Percentiles rank a stretch among this genome's conserved stretches.
Evolutionary conservation across 140 eudicot species (phyloP).

Genomic region (Senecio squalidus): DNA sequence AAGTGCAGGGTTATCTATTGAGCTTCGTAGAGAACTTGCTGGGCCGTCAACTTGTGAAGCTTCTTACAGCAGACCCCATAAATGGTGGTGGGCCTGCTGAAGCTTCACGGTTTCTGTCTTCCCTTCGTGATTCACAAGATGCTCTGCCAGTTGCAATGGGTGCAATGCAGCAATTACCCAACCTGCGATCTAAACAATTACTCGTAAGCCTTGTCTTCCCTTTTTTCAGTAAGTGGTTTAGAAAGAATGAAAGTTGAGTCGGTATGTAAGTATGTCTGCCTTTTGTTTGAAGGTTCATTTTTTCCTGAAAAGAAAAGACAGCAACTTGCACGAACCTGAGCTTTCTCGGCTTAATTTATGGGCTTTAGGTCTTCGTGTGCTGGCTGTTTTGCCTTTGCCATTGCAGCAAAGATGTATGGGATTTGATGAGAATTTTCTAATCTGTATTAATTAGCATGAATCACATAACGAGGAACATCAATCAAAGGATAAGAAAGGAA

Average conservation of each 20-base stretch:
- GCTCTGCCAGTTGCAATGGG: constrained; percentile 97
- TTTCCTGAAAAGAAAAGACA: constrained; percentile 87
- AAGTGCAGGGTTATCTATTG: constrained; percentile 88
- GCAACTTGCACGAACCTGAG: constrained; percentile 75
- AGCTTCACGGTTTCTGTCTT: constrained; percentile 94
- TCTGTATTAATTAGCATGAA: no score
- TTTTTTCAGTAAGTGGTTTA: neutral
- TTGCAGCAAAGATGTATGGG: constrained; percentile 99
- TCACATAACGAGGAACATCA: no score
- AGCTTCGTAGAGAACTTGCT: constrained; percentile 89
- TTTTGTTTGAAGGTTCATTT: constrained; percentile 68
- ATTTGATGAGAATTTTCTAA: no score
- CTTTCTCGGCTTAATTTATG: constrained; percentile 85
- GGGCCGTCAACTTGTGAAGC: constrained; percentile 98
- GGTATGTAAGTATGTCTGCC: neutral
- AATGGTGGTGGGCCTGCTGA: constrained; percentile 99
- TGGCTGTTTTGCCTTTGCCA: constrained; percentile 89
- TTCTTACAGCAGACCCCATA: constrained; percentile 93
- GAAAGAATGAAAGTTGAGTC: neutral
- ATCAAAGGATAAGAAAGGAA: no score
- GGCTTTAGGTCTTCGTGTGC: constrained; percentile 94
- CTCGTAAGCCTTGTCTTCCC: constrained; percentile 46
- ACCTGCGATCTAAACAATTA: constrained; percentile 88
- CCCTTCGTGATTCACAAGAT: constrained; percentile 84
- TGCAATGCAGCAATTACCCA: constrained; percentile 97